Base-by-base conservation (phyloP, 2,329 filamentous ascomycete genomes). In the Parastagonospora nodorum region DNA sequence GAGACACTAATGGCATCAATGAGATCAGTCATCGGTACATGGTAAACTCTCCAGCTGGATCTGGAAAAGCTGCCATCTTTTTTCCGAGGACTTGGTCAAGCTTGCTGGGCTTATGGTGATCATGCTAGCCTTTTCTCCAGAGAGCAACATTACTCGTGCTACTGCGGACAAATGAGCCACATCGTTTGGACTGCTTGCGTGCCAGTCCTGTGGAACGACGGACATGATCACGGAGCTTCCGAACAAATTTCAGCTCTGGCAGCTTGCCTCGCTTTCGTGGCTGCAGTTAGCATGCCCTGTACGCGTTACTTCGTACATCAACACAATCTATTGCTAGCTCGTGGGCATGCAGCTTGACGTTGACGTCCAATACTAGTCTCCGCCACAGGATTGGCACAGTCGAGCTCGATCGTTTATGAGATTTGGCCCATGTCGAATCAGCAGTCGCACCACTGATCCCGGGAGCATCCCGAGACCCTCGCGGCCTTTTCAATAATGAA, bases 61-160 rank as follows among this genome's bases (percentile, higher is more conserved):
- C 38, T 37, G 53, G 58, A 48, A 24, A 24, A 24, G 19, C 19
- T 54, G 39, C 8, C 8, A 16, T 45, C 42, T 36, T 50, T 33
- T 36, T 38, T 37, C 2, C 11, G 8, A 14, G 40, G 44, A n/a
- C 29, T 32, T 28, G 41, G 14, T 19, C 12, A 24, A 45, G 39
- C 30, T 45, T 15, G 16, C 40, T 47, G 50, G 43, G 35, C 45
- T 43, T 40, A 39, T 35, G 48, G 28, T 47, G 56, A 60, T 51
- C 53, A 50, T 51, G 50, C 53, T 50, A 29, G 14, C 15, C 33
- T 27, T 24, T 8, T 40, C 46, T 30, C 30, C n/a, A n/a, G 27
- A 2, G 8, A 16, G 8, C 19, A 30, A n/a, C 36, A 32, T 32
- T 42, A 14, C n/a, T 12, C n/a, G 33, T 16, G 14, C 16, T 12